A percentile compares a stretch with the other conserved stretches of the same genome.
Evolutionary conservation across 208 protist genomes (phyloP).

Genomic region (Wallacemonas sp.): DNA sequence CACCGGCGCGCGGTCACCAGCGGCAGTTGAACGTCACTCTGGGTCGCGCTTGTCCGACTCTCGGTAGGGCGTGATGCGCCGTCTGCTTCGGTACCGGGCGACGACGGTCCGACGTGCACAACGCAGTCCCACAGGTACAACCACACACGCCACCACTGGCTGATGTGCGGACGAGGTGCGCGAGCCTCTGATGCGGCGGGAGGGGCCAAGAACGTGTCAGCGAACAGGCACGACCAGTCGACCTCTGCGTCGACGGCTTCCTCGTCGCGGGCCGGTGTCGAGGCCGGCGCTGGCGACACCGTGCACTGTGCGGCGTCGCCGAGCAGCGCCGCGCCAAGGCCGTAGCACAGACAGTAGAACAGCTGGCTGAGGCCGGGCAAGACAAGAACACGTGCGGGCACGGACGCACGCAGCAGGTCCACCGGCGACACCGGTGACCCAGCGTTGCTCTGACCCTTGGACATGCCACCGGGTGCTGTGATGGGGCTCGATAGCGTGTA

Average conservation of each 20-base stretch:
- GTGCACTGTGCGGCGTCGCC: conserved; percentile 17
- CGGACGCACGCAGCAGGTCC: neutral
- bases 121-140: conserved; percentile 70
- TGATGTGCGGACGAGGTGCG: conserved; percentile 11
- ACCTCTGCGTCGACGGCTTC: neutral
- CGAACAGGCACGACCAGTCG: neutral
- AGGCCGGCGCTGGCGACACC: neutral
- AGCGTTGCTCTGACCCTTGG: too few relatives aligned
- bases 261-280: neutral
- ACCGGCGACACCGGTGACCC: neutral
- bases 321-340: conserved; percentile 47
- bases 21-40: neutral
- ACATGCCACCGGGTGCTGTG: too few relatives aligned
- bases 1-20: conserved; percentile 15
- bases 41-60: neutral
- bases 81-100: neutral
- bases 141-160: conserved; percentile 38
- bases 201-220: conserved; percentile 8
- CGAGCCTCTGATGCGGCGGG: conserved; percentile 11
- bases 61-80: too few relatives aligned
- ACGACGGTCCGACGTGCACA: conserved; percentile 11
- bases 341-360: conserved; percentile 70
- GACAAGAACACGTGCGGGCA: conserved; percentile 26
- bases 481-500: neutral
- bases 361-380: conserved; percentile 50